Evolutionary conservation across 768 basidiomycete genomes (phyloP).

Genomic region (Leucocoprinus leucothites): DNA sequence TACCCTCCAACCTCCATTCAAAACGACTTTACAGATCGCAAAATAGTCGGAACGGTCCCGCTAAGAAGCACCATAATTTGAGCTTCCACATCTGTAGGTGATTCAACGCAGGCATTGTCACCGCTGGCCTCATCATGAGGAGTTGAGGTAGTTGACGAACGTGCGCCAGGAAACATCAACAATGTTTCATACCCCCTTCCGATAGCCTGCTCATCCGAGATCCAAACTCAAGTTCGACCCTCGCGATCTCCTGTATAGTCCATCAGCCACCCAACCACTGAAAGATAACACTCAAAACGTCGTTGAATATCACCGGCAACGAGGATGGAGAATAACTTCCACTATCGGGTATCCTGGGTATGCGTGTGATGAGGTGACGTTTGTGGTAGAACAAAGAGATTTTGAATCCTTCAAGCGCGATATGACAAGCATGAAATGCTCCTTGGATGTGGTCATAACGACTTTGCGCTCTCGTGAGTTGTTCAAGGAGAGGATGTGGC

Average conservation of each 20-base stretch:
- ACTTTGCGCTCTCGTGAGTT: conserved; percentile 39
- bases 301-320: conserved; percentile 18
- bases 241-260: conserved; percentile 70
- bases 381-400: conserved; percentile 22
- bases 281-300: conserved; percentile 48
- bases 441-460: conserved; percentile 63
- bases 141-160: too few relatives aligned
- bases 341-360: too few relatives aligned
- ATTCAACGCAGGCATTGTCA: conserved; percentile 15
- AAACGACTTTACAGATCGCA: conserved; percentile 44
- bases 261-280: conserved; percentile 69
- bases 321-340: too few relatives aligned
- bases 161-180: conserved; percentile 55
- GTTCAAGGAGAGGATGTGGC: conserved; percentile 38
- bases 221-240: conserved; percentile 78
- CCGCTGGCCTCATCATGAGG: not conserved
- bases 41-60: conserved; percentile 46
- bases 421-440: conserved; percentile 66
- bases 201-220: conserved; percentile 68
- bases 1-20: conserved; percentile 60
- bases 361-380: conserved; percentile 9
- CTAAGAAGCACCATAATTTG: conserved; percentile 56
- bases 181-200: conserved; percentile 65
- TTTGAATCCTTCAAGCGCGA: conserved; percentile 59
- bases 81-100: conserved; percentile 36